Evolutionary conservation across 441 rosid species (phyloP), one percentile per base, ranked within the genome.

Genomic region (Breynia disticha): DNA sequence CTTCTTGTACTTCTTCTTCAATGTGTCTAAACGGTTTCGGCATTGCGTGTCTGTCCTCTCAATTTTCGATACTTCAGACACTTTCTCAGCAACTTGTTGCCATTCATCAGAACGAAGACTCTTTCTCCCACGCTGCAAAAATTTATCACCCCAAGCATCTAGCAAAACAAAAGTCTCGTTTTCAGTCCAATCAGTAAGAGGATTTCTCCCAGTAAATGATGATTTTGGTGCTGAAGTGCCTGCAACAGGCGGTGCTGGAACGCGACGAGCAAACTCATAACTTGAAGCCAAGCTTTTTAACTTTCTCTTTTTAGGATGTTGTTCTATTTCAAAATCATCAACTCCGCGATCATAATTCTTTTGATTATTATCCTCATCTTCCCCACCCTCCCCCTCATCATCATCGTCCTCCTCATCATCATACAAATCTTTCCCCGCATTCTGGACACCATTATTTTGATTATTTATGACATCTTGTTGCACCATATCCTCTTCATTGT

Each of bases 31-130:
- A 22, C 87, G 82, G 58, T 82, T 84, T 49, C 97, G 69, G 55
- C 99, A 93, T 37, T 89, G 90, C 0, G 80, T 79, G 67, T 89
- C 97, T 0, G 93, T 76, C 56, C 82, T 78, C 56, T 86, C 91
- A 59, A 76, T 71, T 67, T 80, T 80, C 1, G 89, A 84, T 24
- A 67, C 81, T 20, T 84, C 86, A 11, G 93, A 80, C 28, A 86
- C 97, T 76, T 84, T 93, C 78, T 93, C 97, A n/a, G 96, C 83
- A 22, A 93, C 97, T 59, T 86, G 88, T 57, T 76, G 81, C 99
- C 97, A 89, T 57, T 89, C 97, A 46, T 93, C 96, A 16, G 86
- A 79, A 5, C 93, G 79, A 41, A 93, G 80, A 62, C 99, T 93
- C 77, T 84, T 93, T 59, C 95, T 77, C 60, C 95, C 90, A 56